Evolutionary conservation across 768 basidiomycete species (phyloP), one percentile per base, ranked within the genome.

Genomic region (Rhodotorula taiwanensis): DNA sequence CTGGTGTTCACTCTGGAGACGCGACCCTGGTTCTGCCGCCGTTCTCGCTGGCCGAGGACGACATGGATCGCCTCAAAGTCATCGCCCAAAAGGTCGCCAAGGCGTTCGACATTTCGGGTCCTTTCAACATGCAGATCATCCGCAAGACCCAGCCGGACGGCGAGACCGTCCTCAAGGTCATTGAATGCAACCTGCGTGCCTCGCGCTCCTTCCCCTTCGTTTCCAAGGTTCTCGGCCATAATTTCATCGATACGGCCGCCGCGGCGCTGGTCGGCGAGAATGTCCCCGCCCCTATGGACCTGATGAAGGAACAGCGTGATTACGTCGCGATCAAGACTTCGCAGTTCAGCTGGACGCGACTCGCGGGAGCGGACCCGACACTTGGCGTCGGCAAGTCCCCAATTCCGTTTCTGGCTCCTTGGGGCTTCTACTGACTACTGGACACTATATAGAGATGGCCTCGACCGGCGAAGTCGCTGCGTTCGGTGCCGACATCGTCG

Each of bases 61-160:
- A 98, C 71, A 84, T 99, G 79, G 80, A 80, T 14, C 89, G 92
- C 61, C 80, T 97, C 66, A 98, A 97, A 80, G 82, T 81, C 54
- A 97, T 98, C 64, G 90, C 94, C 0, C 83, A 89, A 76, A 97
- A 95, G 79, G 93, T 99, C 65, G 94, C 91, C 39, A 80, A 81
- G 43, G 95, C 92, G 15, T 95, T 98, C 77, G 81, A 95, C 72
- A 98, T 99, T 56, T 95, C 91, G 31, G 95, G 95, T 41, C 95
- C 95, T 11, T 99, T 85, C 85, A 99, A 99, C 77, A 99, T 99
- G 93, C 95, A 99, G 77, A 83, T 99, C 76, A 98, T 99, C 79
- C 84, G 88, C 75, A 89, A 90, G 75, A 80, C 80, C 16, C 76
- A 82, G 4, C 79, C 80, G 9, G 80, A 80, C 28, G 67, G 63